Conservation (phyloP, 805 yeast species). For the Debaryomyces maramus region DNA sequence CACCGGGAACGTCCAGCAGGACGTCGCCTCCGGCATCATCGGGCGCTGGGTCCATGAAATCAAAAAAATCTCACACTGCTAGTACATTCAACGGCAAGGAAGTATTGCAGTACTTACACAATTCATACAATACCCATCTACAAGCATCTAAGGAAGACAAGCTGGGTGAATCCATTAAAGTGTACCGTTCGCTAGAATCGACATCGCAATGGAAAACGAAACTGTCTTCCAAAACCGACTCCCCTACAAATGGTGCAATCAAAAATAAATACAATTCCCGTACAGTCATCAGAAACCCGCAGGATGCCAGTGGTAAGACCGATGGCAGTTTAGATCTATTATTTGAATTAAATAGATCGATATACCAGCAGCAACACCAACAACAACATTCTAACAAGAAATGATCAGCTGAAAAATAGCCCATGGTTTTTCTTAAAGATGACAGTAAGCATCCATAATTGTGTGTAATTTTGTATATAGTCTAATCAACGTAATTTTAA, state of each 20-base stretch:
- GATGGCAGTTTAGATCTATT: constrained; percentile 14
- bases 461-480: neutral
- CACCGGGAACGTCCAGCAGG: neutral
- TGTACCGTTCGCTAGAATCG: constrained; percentile 26
- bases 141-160: constrained; percentile 22
- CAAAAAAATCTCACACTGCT: neutral
- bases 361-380: constrained; percentile 15
- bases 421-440: no score
- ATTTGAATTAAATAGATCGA: constrained; percentile 20
- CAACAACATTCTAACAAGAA: no score
- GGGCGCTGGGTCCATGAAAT: neutral
- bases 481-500: neutral
- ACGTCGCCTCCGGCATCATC: constrained; percentile 6
- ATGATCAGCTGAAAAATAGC: no score
- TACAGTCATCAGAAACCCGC: constrained; percentile 10
- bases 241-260: constrained; percentile 1
- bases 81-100: constrained; percentile 18
- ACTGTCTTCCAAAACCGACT: neutral
- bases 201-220: constrained; percentile 22
- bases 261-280: constrained; percentile 10
- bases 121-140: constrained; percentile 16
- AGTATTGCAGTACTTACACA: constrained; percentile 18
- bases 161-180: constrained; percentile 15
- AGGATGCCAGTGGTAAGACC: constrained; percentile 4
- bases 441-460: no score